Evolutionary conservation across 768 basidiomycete species (phyloP).

Genomic region (Lactarius psammicola): DNA sequence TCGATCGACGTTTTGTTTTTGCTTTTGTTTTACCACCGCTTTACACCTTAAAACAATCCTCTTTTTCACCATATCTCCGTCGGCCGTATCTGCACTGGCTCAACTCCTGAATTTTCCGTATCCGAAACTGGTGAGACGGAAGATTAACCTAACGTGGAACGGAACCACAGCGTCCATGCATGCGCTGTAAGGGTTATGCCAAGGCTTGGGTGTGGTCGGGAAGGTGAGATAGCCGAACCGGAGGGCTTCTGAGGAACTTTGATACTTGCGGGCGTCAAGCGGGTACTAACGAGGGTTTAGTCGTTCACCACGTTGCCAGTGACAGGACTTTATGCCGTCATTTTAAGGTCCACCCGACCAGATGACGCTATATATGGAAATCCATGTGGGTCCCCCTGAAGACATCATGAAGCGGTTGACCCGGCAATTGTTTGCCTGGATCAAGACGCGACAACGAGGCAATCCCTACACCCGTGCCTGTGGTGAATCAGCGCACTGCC

Average conservation of each 20-base stretch:
- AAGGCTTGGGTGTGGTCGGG: neutral
- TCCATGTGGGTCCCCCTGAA: neutral
- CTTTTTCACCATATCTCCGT: neutral
- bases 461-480: neutral
- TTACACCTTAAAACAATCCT: neutral
- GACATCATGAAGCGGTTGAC: neutral
- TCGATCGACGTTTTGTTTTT: conserved; percentile 2
- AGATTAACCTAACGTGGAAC: neutral
- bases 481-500: neutral
- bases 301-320: conserved; percentile 2
- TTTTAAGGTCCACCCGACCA: neutral
- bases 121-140: conserved; percentile 4
- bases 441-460: neutral
- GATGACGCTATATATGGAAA: conserved; percentile 2
- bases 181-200: neutral
- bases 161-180: neutral
- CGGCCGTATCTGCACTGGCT: conserved; percentile 1
- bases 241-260: conserved; percentile 26
- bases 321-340: neutral
- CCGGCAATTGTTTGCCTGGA: neutral
- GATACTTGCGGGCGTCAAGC: conserved; percentile 12
- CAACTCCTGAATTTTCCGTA: neutral
- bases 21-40: neutral
- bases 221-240: conserved; percentile 1
- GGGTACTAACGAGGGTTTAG: neutral